Conservation (phyloP, 257 asterid species). For the Capsicum baccatum region DNA sequence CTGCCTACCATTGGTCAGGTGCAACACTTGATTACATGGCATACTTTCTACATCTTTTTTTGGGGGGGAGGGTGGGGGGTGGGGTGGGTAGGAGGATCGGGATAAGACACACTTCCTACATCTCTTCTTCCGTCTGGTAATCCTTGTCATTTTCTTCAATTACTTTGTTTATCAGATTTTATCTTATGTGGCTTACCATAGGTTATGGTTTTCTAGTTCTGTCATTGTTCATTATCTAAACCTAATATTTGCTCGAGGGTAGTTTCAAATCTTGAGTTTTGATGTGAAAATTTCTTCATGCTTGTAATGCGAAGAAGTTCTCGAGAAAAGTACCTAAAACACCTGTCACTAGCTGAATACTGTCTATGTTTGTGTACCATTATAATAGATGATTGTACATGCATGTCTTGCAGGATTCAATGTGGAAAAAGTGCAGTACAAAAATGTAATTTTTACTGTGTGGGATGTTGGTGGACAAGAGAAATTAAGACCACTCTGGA, state of each 20-base stretch:
- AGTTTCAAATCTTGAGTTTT: background rate
- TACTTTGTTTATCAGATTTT: background rate
- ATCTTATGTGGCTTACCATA: constrained; percentile 15
- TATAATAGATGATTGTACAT: constrained; percentile 34
- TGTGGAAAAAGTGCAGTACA: constrained; percentile 96
- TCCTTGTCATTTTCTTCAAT: constrained; percentile 4
- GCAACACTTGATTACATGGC: constrained; percentile 18
- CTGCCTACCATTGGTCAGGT: background rate
- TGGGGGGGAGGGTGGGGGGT: too few relatives aligned
- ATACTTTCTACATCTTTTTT: background rate
- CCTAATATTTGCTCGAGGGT: background rate
- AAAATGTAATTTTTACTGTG: constrained; percentile 89
- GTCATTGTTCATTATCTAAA: background rate
- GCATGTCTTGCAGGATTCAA: constrained; percentile 76
- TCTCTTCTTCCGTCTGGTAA: background rate
- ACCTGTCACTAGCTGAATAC: background rate
- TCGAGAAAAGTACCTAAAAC: background rate
- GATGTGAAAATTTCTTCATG: background rate
- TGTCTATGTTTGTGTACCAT: constrained; percentile 16
- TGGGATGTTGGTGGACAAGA: constrained; percentile 99
- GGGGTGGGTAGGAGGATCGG: too few relatives aligned
- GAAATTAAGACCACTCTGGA: constrained; percentile 94
- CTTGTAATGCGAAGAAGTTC: background rate
- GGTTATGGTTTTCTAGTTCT: background rate
- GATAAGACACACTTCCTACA: background rate